A percentile compares a stretch with the other conserved stretches of the same genome.
Conservation (phyloP, 768 basidiomycete genomes). For the Lepiota subincarnata region DNA sequence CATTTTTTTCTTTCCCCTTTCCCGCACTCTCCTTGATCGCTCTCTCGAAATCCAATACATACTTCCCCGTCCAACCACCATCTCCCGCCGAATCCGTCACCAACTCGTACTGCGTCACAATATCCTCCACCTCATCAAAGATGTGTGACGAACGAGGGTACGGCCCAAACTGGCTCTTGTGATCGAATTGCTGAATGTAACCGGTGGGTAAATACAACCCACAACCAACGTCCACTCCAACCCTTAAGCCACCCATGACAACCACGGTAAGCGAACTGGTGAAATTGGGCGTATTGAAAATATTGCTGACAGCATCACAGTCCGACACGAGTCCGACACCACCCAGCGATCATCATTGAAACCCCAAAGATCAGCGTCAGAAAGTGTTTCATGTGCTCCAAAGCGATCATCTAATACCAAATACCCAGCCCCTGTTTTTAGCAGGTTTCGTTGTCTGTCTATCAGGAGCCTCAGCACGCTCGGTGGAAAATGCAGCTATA, state of each 20-base stretch:
- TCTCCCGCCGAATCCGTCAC: slow-evolving; percentile 69
- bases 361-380: too few relatives aligned
- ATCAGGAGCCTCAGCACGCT: too few relatives aligned
- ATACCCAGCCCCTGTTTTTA: too few relatives aligned
- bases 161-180: slow-evolving; percentile 38
- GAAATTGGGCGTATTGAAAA: slow-evolving; percentile 48
- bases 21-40: slow-evolving; percentile 32
- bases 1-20: slow-evolving; percentile 31
- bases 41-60: slow-evolving; percentile 73
- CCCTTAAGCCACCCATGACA: slow-evolving; percentile 45
- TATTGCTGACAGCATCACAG: slow-evolving; percentile 51
- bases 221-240: slow-evolving; percentile 54
- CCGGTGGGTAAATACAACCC: slow-evolving; percentile 42
- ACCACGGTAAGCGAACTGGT: slow-evolving; percentile 41
- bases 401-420: too few relatives aligned
- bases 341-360: slow-evolving; percentile 52
- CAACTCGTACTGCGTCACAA: slow-evolving; percentile 92
- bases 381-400: too few relatives aligned
- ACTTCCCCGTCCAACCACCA: slow-evolving; percentile 74
- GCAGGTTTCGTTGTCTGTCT: too few relatives aligned
- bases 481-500: too few relatives aligned
- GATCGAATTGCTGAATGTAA: slow-evolving; percentile 44
- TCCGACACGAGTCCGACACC: too few relatives aligned
- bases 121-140: slow-evolving; percentile 61
- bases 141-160: slow-evolving; percentile 44